These are phyloP conservation scores for Aeminium ludgeri DNA, from an alignment of 495 filamentous ascomycete genomes.

Conservation along the genomic window DNA sequence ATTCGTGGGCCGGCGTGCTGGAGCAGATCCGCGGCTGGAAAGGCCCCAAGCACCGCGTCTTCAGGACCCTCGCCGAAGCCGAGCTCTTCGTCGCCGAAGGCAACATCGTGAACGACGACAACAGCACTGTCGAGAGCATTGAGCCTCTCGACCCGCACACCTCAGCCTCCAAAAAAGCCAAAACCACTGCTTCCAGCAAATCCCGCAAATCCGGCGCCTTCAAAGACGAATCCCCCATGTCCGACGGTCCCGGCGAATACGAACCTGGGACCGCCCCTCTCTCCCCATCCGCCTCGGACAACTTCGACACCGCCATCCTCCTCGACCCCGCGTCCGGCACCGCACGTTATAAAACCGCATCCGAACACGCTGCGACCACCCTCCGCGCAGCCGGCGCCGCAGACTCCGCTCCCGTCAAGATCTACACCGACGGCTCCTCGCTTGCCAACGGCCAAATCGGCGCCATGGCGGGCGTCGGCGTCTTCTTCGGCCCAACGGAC, in stretches of 20 bases:
- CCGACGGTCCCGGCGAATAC: slow-evolving; percentile 26
- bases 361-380: slow-evolving; percentile 33
- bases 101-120: slow-evolving; percentile 8
- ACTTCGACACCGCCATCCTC: slow-evolving; percentile 42
- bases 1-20: slow-evolving; percentile 63
- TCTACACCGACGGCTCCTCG: slow-evolving; percentile 83
- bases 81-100: slow-evolving; percentile 49
- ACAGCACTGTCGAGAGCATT: slow-evolving; percentile 10
- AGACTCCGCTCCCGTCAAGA: slow-evolving; percentile 37
- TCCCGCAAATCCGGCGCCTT: slow-evolving; percentile 13
- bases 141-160: slow-evolving; percentile 7
- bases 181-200: slow-evolving; percentile 20
- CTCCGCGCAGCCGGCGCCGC: slow-evolving; percentile 18
- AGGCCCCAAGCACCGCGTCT: slow-evolving; percentile 66
- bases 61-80: slow-evolving; percentile 61
- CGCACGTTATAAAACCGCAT: slow-evolving; percentile 39
- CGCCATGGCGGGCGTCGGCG: slow-evolving; percentile 69
- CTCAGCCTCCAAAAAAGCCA: slow-evolving; percentile 20
- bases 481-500: slow-evolving; percentile 67
- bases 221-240: slow-evolving; percentile 2
- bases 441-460: slow-evolving; percentile 55
- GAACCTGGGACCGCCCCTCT: slow-evolving; percentile 39
- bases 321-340: slow-evolving; percentile 41
- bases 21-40: slow-evolving; percentile 61
- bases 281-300: slow-evolving; percentile 39